Percentiles rank a stretch among this genome's conserved stretches.
Evolutionary conservation across 768 basidiomycete genomes (phyloP).

Genomic region (Suillus decipiens): DNA sequence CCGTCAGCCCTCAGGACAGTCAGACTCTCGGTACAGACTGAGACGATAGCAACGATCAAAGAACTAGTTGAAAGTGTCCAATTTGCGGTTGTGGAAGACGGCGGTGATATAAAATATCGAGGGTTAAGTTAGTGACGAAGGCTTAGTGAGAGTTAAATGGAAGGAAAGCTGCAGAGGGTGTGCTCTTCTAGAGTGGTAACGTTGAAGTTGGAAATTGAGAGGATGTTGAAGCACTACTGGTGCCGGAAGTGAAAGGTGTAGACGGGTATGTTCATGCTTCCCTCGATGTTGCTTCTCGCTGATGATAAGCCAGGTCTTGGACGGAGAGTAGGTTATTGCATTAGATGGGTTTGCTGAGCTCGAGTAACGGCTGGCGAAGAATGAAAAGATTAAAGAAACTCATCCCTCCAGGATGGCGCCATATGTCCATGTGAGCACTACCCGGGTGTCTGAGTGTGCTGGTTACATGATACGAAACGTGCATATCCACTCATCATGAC

Average conservation of each 20-base stretch:
- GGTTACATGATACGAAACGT: background rate
- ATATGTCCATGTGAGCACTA: constrained; percentile 66
- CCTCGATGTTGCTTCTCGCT: too few relatives aligned
- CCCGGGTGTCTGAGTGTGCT: background rate
- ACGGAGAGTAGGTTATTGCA: constrained; percentile 82
- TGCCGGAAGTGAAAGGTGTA: constrained; percentile 67
- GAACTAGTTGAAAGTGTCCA: constrained; percentile 94
- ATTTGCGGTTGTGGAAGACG: constrained; percentile 98
- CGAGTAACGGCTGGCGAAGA: constrained; percentile 60
- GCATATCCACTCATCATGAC: constrained; percentile 57
- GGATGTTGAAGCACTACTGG: too few relatives aligned
- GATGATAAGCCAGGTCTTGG: too few relatives aligned
- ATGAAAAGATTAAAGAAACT: constrained; percentile 40
- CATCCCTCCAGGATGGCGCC: constrained; percentile 61
- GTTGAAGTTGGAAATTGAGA: too few relatives aligned
- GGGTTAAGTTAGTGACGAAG: constrained; percentile 77
- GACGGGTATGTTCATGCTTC: constrained; percentile 56
- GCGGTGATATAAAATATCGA: constrained; percentile 95
- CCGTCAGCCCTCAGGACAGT: constrained; percentile 90
- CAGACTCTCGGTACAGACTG: constrained; percentile 90
- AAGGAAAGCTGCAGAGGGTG: constrained; percentile 94
- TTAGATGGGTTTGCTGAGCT: constrained; percentile 88
- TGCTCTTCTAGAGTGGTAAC: constrained; percentile 94
- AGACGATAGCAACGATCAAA: constrained; percentile 98
- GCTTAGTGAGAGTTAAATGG: constrained; percentile 82